A percentile compares a stretch with the other conserved stretches of the same genome.
Evolutionary conservation across 2,329 filamentous ascomycete genomes (phyloP).

Genomic region (Fusarium sp.): DNA sequence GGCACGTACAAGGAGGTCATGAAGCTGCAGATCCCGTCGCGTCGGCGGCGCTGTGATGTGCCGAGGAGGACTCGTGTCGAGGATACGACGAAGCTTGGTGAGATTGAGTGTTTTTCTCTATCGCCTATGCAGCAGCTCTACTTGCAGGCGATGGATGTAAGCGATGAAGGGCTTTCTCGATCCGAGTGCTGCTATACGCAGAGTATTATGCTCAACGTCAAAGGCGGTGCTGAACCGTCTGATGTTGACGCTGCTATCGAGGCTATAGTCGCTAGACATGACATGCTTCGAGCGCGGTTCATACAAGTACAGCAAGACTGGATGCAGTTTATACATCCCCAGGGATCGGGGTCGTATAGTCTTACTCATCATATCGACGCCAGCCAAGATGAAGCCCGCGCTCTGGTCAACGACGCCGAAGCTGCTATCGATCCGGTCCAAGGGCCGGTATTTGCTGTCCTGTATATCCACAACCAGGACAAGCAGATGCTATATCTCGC

Average conservation of each 20-base stretch:
- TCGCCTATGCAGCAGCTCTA: constrained; percentile 66
- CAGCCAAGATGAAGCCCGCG: constrained; percentile 55
- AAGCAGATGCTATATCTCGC: constrained; percentile 61
- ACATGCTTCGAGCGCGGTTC: constrained; percentile 64
- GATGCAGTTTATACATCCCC: constrained; percentile 58
- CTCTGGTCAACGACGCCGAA: constrained; percentile 56
- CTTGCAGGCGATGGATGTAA: constrained; percentile 60
- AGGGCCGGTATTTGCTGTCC: constrained; percentile 62
- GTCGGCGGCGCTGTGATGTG: constrained; percentile 49
- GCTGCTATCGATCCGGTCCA: constrained; percentile 59
- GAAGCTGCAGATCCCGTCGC: constrained; percentile 55
- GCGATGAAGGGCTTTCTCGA: constrained; percentile 45
- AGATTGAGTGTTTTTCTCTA: constrained; percentile 56
- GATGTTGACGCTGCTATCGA: constrained; percentile 61
- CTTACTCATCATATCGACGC: constrained; percentile 57
- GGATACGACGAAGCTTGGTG: constrained; percentile 38
- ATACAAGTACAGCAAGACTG: constrained; percentile 53
- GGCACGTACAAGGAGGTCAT: constrained; percentile 59
- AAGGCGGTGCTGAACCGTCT: constrained; percentile 53
- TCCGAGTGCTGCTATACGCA: constrained; percentile 62
- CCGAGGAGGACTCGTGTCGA: constrained; percentile 18
- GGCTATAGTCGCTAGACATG: constrained; percentile 61
- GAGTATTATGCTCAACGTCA: constrained; percentile 60
- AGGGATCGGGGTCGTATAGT: constrained; percentile 56
- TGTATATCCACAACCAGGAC: constrained; percentile 60